phyloP scores from a whole-genome alignment of 2,329 filamentous ascomycete genomes.

The Alternaria burnsii region DNA sequence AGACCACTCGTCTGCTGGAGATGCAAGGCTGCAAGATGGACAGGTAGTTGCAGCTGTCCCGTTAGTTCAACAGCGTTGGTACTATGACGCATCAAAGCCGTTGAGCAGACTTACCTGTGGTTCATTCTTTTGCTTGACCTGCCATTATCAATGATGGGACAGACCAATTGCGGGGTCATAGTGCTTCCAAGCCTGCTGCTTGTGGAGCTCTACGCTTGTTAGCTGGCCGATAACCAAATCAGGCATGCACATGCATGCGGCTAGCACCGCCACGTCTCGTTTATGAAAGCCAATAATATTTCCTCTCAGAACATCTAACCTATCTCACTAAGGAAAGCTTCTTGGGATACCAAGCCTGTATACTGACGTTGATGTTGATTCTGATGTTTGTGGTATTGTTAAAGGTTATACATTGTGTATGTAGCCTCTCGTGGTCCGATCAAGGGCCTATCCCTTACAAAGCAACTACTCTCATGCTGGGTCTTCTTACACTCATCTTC shows the following conservation, averaged over 20 bases:
- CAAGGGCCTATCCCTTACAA: not conserved
- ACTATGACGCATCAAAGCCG: too few relatives aligned
- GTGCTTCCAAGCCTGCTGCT: too few relatives aligned
- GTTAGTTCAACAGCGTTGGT: too few relatives aligned
- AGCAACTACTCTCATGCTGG: not conserved
- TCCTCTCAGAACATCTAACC: too few relatives aligned
- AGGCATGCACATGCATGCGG: not conserved
- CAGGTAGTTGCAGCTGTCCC: too few relatives aligned
- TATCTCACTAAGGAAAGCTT: not conserved
- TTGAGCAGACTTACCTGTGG: too few relatives aligned
- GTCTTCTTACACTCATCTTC: too few relatives aligned
- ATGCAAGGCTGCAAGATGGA: too few relatives aligned
- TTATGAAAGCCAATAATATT: not conserved
- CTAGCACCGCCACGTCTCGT: not conserved
- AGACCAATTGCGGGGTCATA: too few relatives aligned
- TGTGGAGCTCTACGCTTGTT: not conserved
- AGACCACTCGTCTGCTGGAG: too few relatives aligned
- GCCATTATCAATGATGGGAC: too few relatives aligned
- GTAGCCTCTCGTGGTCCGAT: not conserved
- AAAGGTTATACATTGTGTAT: not conserved
- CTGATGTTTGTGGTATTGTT: conserved; percentile 2
- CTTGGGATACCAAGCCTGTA: not conserved
- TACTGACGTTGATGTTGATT: not conserved
- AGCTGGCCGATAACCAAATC: not conserved
- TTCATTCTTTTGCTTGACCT: too few relatives aligned